Base-by-base conservation (phyloP, 2,329 filamentous ascomycete species). In the Arthrinium puccinioides region DNA sequence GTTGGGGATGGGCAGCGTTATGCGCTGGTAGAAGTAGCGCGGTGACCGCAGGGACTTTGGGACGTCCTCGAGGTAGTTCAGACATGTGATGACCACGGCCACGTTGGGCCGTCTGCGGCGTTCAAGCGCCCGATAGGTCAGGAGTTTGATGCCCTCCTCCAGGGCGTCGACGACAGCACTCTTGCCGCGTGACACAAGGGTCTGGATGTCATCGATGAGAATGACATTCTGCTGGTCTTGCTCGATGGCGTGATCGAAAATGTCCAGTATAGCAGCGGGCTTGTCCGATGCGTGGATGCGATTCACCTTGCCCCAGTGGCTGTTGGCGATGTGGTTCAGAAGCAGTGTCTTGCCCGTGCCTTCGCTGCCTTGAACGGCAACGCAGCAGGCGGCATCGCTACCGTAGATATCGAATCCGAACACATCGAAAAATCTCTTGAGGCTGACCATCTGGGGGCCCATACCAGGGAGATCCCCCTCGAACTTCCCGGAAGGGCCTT, bases 311-410 rank as follows among this genome's bases (percentile, higher is more conserved):
- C 76, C 77, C 85, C 87, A 95, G 40, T 71, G 72, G 0, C 79
- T 76, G 6, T 67, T 70, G 8, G 79, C 74, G 15, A 96, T 68
- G 21, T 76, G 74, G 13, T 82, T 59, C 2, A 96, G 64, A 1
- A 96, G 66, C 45, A 84, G 71, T 1, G 79, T 83, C 63, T 96
- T 96, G 18, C 90, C 90, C 0, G 86, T 94, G 9, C 90, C 89
- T 44, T 78, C 76, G 14, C 85, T 81, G 11, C 90, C 90, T 55
- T 94, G 82, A 5, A 96, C 67, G 18, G 92, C 70, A 24, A 92
- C 72, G 0, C 78, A 79, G 36, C 74, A 70, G 1, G 73, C 63
- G 47, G 52, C 43, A 31, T 61, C 49, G 5, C 13, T n/a, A 24
- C 5, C 7, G 47, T 58, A 21, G 52, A 47, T 45, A 62, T 51